Evolutionary conservation across 2,329 filamentous ascomycete genomes (phyloP), one percentile per base, ranked within the genome.

Genomic region (Coniochaeta hoffmannii): DNA sequence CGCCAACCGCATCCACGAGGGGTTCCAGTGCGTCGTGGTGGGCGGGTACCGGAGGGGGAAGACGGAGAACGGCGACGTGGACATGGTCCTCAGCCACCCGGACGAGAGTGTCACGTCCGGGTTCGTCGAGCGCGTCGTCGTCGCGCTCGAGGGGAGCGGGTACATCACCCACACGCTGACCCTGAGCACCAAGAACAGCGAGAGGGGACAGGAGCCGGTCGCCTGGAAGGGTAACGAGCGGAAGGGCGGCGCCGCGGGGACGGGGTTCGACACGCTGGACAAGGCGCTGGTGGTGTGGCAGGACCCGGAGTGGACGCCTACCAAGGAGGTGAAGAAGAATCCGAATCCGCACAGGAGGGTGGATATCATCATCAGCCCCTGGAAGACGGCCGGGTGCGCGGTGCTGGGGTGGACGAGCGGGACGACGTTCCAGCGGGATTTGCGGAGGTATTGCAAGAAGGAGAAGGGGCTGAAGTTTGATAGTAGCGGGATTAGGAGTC

Each of bases 251-350:
- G n/a, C n/a, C n/a, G n/a, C n/a, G n/a, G n/a, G 79, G 0, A 73
- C 77, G 22, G 89, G 89, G 0, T 97, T 96, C 61, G 92, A 97
- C 66, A 89, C 85, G 0, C 78, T 97, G 1, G 92, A 97, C 69
- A 97, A 97, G 69, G 91, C 91, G 0, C 74, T 97, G 53, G 88
- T 97, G 1, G 90, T 97, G 0, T 97, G 93, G 93, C 89, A 96
- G 66, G 77, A 91, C 64, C 86, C 86, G 0, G 53, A 69, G 4
- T 80, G 74, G 61, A 67, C 65, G 19, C 53, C 53, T 19, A 73
- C 73, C 67, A 68, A 71, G 3, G 55, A 58, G 5, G 69, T 65
- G 0, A 70, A 71, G 1, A 82, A 80, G 64, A 92, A 91, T 58
- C 79, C 83, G 0, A 90, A 90, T 62, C 79, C 81, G 1, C 93